Conservation (phyloP, 257 asterid species). For the Solanum etuberosum region DNA sequence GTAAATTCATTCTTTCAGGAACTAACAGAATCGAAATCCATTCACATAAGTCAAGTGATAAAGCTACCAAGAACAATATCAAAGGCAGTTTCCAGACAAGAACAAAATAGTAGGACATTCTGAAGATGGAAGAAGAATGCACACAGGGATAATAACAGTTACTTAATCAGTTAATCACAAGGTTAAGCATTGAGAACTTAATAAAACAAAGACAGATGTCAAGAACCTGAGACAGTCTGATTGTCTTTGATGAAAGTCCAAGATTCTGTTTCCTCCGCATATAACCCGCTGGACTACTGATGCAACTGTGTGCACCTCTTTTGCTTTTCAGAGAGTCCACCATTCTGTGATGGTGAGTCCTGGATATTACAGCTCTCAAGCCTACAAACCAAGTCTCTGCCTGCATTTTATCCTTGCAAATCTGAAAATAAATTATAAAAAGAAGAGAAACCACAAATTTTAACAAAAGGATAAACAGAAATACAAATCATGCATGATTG, state of each 20-base stretch:
- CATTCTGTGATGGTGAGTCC: constrained; percentile 12
- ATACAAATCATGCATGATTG: neutral
- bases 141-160: neutral
- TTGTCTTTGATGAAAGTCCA: constrained; percentile 17
- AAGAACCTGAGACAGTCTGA: constrained; percentile 21
- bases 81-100: neutral
- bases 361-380: constrained; percentile 25
- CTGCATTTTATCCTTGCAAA: constrained; percentile 40
- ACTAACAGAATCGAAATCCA: neutral
- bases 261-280: constrained; percentile 37
- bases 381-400: constrained; percentile 46
- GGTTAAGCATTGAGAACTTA: neutral
- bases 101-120: neutral
- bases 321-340: constrained; percentile 12
- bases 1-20: neutral
- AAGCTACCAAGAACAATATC: neutral
- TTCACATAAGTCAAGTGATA: neutral
- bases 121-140: neutral
- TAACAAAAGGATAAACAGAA: neutral
- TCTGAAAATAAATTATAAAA: constrained; percentile 9
- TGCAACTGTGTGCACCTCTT: constrained; percentile 40
- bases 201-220: neutral
- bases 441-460: neutral
- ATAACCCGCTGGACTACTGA: constrained; percentile 39
- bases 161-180: neutral